phyloP scores from a whole-genome alignment of 2,329 filamentous ascomycete genomes.

The Neopestalotiopsis sp. region DNA sequence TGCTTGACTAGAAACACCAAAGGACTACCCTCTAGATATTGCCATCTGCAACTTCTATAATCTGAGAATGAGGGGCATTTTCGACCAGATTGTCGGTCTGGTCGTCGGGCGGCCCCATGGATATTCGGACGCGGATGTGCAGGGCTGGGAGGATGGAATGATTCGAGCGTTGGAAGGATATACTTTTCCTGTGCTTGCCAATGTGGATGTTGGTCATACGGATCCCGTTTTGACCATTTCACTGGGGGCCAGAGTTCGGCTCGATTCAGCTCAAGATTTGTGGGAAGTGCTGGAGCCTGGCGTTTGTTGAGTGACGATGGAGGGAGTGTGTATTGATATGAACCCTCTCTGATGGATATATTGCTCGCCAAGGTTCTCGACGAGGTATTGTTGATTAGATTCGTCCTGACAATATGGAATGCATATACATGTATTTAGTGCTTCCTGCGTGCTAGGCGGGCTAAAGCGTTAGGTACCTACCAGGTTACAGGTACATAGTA shows the following conservation, averaged over 20 bases:
- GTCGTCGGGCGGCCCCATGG: background rate
- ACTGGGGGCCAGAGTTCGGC: conserved; percentile 1
- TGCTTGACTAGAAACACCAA: background rate
- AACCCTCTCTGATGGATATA: no score
- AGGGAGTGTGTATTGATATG: no score
- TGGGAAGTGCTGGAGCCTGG: conserved; percentile 4
- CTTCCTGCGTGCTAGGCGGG: no score
- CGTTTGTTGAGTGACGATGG: no score
- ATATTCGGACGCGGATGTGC: background rate
- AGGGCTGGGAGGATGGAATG: conserved; percentile 1
- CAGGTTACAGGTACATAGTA: no score
- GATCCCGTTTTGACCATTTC: background rate
- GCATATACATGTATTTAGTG: no score
- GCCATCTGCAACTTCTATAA: background rate
- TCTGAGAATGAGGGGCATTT: conserved; percentile 1
- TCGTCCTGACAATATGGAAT: no score
- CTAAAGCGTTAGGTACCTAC: no score
- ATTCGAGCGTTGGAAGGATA: background rate
- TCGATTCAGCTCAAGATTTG: background rate
- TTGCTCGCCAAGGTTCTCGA: no score
- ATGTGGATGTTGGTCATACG: background rate
- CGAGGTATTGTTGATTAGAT: no score
- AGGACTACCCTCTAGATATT: background rate
- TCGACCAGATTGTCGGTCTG: background rate
- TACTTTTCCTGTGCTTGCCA: background rate